Evolutionary conservation across 352 stramenopile species (phyloP).

Genomic region (Peronospora belbahrii): DNA sequence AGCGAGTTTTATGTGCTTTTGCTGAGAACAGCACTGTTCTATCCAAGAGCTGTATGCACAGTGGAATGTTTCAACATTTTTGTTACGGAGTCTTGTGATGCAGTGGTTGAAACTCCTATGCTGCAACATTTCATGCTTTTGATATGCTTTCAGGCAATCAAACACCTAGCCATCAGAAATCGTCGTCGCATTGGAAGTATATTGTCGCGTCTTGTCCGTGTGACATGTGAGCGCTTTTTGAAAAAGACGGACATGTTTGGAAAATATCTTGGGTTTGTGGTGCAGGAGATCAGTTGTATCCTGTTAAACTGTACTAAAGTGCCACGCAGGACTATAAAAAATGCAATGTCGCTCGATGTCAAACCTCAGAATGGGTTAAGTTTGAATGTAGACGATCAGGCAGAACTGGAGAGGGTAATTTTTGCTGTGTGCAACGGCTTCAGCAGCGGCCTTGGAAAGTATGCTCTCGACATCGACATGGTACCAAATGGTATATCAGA

Average conservation of each 20-base stretch:
- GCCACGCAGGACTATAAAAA: not conserved
- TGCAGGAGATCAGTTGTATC: constrained; percentile 71
- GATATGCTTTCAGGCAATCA: constrained; percentile 63
- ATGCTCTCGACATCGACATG: constrained; percentile 54
- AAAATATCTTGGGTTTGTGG: constrained; percentile 69
- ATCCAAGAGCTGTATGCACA: constrained; percentile 34
- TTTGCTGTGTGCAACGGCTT: constrained; percentile 75
- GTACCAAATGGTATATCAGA: constrained; percentile 46
- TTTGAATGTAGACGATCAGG: constrained; percentile 49
- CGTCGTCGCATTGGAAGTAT: constrained; percentile 23
- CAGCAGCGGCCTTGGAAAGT: constrained; percentile 59
- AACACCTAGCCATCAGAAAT: constrained; percentile 29
- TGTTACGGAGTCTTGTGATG: constrained; percentile 36
- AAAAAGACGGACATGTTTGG: constrained; percentile 57
- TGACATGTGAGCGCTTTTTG: constrained; percentile 60
- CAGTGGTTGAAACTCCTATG: constrained; percentile 29
- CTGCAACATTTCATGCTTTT: constrained; percentile 63
- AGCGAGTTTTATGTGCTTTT: constrained; percentile 55
- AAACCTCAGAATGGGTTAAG: constrained; percentile 1
- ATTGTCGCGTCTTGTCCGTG: constrained; percentile 50
- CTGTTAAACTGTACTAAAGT: constrained; percentile 22
- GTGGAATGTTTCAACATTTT: constrained; percentile 67
- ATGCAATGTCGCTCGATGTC: not conserved
- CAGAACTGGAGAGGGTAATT: constrained; percentile 68
- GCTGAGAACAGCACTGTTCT: constrained; percentile 30